Percentiles rank a stretch among this genome's conserved stretches.
phyloP scores from a whole-genome alignment of 1,139 yeast species.

The Sugiyamaella pinicola region DNA sequence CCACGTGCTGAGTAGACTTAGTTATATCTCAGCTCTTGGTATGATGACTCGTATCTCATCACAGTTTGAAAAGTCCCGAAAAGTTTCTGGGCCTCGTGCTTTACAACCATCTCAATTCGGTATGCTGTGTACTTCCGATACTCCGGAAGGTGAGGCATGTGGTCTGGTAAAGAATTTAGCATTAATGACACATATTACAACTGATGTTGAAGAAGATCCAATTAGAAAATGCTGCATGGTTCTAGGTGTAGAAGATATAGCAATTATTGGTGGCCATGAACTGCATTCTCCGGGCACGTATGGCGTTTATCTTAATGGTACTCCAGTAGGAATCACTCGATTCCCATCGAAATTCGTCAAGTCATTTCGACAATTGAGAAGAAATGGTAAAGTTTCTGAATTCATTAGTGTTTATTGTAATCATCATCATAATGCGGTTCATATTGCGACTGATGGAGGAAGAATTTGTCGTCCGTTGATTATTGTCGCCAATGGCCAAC shows the following conservation, averaged over 20 bases:
- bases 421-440: slow-evolving; percentile 87
- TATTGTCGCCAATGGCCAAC: slow-evolving; percentile 70
- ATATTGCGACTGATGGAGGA: slow-evolving; percentile 98
- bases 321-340: slow-evolving; percentile 84
- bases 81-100: slow-evolving; percentile 99
- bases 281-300: slow-evolving; percentile 74
- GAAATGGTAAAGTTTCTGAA: slow-evolving; percentile 84
- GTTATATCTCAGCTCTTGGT: slow-evolving; percentile 93
- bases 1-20: slow-evolving; percentile 86
- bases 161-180: slow-evolving; percentile 97
- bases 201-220: slow-evolving; percentile 96
- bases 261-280: slow-evolving; percentile 79
- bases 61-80: slow-evolving; percentile 95
- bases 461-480: slow-evolving; percentile 96
- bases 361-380: slow-evolving; percentile 75
- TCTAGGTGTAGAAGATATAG: slow-evolving; percentile 87
- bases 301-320: slow-evolving; percentile 91
- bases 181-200: slow-evolving; percentile 96
- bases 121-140: slow-evolving; percentile 97
- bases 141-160: slow-evolving; percentile 99
- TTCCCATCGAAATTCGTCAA: slow-evolving; percentile 80
- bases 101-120: slow-evolving; percentile 98
- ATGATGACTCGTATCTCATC: slow-evolving; percentile 99
- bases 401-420: slow-evolving; percentile 90
- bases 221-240: slow-evolving; percentile 72